Percentiles rank a stretch among this genome's conserved stretches.
phyloP scores from a whole-genome alignment of 176 grass and related monocot genomes.

The Ensete ventricosum region DNA sequence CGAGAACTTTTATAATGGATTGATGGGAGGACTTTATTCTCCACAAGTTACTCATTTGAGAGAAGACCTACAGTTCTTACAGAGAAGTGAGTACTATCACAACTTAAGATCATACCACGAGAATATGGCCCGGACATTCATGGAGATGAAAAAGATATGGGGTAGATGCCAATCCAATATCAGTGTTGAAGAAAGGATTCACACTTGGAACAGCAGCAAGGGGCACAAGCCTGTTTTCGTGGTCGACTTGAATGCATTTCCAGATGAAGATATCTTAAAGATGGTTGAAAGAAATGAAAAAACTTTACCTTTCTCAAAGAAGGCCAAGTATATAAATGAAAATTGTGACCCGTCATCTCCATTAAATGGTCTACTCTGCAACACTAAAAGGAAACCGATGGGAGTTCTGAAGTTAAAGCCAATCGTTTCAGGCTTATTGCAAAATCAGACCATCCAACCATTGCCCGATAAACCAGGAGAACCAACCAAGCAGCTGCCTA shows the following conservation, averaged over 20 bases:
- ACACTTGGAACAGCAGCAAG: constrained; percentile 25
- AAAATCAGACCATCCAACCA: constrained; percentile 4
- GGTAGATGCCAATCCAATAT: constrained; percentile 23
- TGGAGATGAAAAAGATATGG: constrained; percentile 35
- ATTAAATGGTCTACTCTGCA: constrained; percentile 6
- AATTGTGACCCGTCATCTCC: constrained; percentile 4
- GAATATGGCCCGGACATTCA: constrained; percentile 42
- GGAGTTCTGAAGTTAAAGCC: constrained; percentile 22
- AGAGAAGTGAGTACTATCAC: constrained; percentile 55
- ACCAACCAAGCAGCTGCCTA: background rate
- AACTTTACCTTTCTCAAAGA: constrained; percentile 32
- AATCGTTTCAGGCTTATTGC: background rate
- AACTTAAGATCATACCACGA: constrained; percentile 54
- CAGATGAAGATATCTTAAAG: constrained; percentile 29
- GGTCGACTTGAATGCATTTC: constrained; percentile 38
- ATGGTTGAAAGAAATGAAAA: constrained; percentile 10
- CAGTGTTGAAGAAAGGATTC: constrained; percentile 36
- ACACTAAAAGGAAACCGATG: constrained; percentile 29
- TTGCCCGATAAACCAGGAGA: background rate
- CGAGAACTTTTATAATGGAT: constrained; percentile 30
- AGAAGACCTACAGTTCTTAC: constrained; percentile 40
- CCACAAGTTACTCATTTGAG: constrained; percentile 52
- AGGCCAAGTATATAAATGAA: constrained; percentile 27
- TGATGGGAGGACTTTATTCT: constrained; percentile 70
- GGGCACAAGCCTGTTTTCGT: constrained; percentile 27